Evolutionary conservation across 257 asterid genomes (phyloP).

Genomic region (Orobanche coerulescens): DNA sequence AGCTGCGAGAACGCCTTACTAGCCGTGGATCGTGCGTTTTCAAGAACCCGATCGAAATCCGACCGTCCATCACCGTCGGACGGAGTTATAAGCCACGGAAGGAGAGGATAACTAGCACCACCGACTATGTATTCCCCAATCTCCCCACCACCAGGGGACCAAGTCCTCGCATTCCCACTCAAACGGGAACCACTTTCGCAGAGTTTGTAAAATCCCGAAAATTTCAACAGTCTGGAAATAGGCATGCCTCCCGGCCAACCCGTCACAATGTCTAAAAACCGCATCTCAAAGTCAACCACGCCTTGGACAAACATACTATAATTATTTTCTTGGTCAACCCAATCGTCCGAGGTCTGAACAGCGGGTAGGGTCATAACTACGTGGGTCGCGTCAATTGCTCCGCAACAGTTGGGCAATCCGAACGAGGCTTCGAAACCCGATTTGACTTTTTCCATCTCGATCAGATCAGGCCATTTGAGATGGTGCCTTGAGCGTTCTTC

Average conservation of each 20-base stretch:
- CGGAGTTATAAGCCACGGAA: conserved; percentile 91
- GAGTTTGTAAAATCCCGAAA: conserved; percentile 69
- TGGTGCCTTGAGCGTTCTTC: conserved; percentile 94
- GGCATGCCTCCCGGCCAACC: conserved; percentile 99
- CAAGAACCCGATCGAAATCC: conserved; percentile 44
- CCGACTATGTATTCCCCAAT: conserved; percentile 77
- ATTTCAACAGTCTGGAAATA: conserved; percentile 55
- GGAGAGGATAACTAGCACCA: conserved; percentile 68
- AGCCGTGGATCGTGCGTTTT: conserved; percentile 46
- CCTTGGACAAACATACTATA: conserved; percentile 96
- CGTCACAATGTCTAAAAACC: conserved; percentile 75
- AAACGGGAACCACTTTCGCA: conserved; percentile 65
- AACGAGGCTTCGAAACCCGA: conserved; percentile 48
- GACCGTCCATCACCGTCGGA: conserved; percentile 36
- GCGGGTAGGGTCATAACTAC: conserved; percentile 93
- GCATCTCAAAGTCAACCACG: conserved; percentile 54
- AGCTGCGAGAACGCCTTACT: conserved; percentile 58
- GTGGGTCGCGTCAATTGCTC: conserved; percentile 86
- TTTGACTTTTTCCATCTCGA: conserved; percentile 39
- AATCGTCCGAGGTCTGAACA: conserved; percentile 83
- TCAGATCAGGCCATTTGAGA: conserved; percentile 72
- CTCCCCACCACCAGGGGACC: conserved; percentile 33
- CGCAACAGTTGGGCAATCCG: conserved; percentile 90
- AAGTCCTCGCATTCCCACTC: conserved; percentile 33
- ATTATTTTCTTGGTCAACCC: conserved; percentile 87